Evolutionary conservation across 257 asterid species (phyloP).

Genomic region (Primulina eburnea): DNA sequence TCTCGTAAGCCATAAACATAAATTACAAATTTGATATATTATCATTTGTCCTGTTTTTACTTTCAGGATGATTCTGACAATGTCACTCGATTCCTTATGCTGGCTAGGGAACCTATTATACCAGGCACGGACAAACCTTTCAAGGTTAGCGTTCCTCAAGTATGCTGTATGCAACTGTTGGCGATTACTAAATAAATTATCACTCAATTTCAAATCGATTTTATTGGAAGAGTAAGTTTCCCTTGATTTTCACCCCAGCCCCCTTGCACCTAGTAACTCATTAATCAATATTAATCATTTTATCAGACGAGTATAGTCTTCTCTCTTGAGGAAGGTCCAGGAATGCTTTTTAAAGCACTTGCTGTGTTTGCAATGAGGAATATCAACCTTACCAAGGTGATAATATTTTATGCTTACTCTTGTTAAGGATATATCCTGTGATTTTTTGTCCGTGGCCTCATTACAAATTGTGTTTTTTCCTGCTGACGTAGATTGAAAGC

Average conservation of each 20-base stretch:
- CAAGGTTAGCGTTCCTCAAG: slow-evolving; percentile 56
- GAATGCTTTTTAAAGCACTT: slow-evolving; percentile 93
- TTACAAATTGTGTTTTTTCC: neutral
- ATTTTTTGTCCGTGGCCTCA: slow-evolving; percentile 18
- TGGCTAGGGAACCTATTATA: slow-evolving; percentile 97
- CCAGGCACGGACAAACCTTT: slow-evolving; percentile 90
- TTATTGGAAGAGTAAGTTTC: neutral
- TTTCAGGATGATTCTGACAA: slow-evolving; percentile 91
- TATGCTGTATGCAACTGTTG: slow-evolving; percentile 1
- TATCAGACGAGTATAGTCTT: slow-evolving; percentile 93
- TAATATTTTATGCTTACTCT: slow-evolving; percentile 14
- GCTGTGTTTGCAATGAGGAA: slow-evolving; percentile 94
- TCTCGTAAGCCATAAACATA: slow-evolving; percentile 2
- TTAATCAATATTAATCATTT: slow-evolving; percentile 19
- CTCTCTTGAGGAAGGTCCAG: slow-evolving; percentile 99
- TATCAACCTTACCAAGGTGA: slow-evolving; percentile 91
- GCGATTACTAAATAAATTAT: neutral
- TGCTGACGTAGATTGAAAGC: slow-evolving; percentile 76
- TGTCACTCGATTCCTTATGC: slow-evolving; percentile 92
- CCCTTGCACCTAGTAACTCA: slow-evolving; percentile 2
- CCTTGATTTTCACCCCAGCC: slow-evolving; percentile 9
- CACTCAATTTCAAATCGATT: slow-evolving; percentile 1
- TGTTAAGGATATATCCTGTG: slow-evolving; percentile 5
- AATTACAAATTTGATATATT: slow-evolving; percentile 10
- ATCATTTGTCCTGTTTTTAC: slow-evolving; percentile 17